These are phyloP conservation scores for Aspergillus saccharolyticus DNA, from an alignment of 495 filamentous ascomycete species.

Conservation along the genomic window DNA sequence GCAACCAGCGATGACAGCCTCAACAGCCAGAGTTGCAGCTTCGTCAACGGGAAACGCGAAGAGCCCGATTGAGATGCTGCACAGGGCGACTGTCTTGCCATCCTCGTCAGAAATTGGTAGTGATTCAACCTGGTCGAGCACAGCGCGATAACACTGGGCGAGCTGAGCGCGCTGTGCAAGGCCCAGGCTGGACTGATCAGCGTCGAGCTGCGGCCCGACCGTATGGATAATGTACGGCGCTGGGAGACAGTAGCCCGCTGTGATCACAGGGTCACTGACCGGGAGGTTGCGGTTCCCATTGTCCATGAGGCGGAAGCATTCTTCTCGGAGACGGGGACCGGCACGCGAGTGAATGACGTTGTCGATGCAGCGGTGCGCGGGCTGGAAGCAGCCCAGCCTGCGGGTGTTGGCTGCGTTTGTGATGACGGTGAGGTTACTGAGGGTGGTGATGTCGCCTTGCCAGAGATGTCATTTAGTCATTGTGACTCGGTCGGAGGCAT, in stretches of 20 bases:
- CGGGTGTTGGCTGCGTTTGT: slow-evolving; percentile 24
- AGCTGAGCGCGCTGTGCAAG: slow-evolving; percentile 9
- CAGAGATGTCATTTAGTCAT: slow-evolving; percentile 12
- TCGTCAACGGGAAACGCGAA: slow-evolving; percentile 22
- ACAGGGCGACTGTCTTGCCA: slow-evolving; percentile 21
- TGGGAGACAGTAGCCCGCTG: slow-evolving; percentile 21
- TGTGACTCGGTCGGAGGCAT: too few relatives aligned
- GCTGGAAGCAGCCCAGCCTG: slow-evolving; percentile 22
- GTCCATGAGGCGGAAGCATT: slow-evolving; percentile 16
- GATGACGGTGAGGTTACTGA: slow-evolving; percentile 22
- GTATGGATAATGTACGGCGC: slow-evolving; percentile 21
- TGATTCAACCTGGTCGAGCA: slow-evolving; percentile 12
- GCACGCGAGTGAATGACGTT: slow-evolving; percentile 25
- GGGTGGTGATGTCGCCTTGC: slow-evolving; percentile 25
- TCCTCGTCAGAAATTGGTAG: slow-evolving; percentile 12
- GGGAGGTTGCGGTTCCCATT: slow-evolving; percentile 14
- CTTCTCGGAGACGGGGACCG: slow-evolving; percentile 23
- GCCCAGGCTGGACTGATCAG: neutral
- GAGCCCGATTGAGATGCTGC: slow-evolving; percentile 25
- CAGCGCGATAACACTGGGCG: slow-evolving; percentile 17
- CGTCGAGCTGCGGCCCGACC: slow-evolving; percentile 22
- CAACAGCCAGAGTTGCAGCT: slow-evolving; percentile 18
- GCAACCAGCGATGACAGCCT: slow-evolving; percentile 17
- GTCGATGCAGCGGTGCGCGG: slow-evolving; percentile 26
- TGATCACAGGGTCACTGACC: slow-evolving; percentile 14